These are phyloP conservation scores for Neurospora terricola DNA, from an alignment of 495 filamentous ascomycete species.

Conservation along the genomic window DNA sequence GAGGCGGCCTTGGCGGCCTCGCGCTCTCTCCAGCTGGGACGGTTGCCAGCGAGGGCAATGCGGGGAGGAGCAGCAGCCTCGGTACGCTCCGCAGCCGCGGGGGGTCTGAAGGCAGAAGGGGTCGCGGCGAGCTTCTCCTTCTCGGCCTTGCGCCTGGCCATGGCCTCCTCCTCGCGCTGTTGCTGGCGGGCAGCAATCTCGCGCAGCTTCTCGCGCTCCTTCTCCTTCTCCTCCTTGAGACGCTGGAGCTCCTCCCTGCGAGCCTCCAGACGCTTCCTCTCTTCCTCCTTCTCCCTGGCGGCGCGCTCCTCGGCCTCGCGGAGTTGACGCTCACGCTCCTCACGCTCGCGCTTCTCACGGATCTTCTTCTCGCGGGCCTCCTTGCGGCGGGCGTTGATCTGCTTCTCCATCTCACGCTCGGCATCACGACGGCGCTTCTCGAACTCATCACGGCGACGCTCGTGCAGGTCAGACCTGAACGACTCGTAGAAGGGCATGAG, in stretches of 20 bases:
- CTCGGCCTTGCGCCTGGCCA: constrained; percentile 39
- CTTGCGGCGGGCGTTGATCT: constrained; percentile 77
- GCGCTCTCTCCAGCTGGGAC: constrained; percentile 37
- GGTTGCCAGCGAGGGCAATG: constrained; percentile 20
- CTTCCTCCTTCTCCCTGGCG: constrained; percentile 73
- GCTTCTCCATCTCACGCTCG: constrained; percentile 78
- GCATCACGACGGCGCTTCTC: constrained; percentile 85
- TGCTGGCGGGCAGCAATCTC: constrained; percentile 41
- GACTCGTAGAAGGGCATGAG: constrained; percentile 71
- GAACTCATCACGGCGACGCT: constrained; percentile 87
- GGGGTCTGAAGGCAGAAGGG: constrained; percentile 24
- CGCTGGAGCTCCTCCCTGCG: constrained; percentile 50
- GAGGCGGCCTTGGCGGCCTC: constrained; percentile 22
- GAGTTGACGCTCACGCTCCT: constrained; percentile 63
- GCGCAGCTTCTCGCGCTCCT: constrained; percentile 57
- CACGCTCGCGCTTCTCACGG: constrained; percentile 68
- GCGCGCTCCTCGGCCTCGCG: constrained; percentile 80
- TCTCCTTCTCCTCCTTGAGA: constrained; percentile 72
- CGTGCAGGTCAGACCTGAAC: constrained; percentile 69
- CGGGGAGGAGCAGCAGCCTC: constrained; percentile 24
- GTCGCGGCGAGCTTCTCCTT: constrained; percentile 24
- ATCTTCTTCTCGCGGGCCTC: constrained; percentile 66
- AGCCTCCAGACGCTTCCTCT: constrained; percentile 59
- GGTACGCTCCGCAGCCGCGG: constrained; percentile 25
- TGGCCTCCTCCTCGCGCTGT: constrained; percentile 44